Evolutionary conservation across 2,329 filamentous ascomycete species (phyloP), one percentile per base, ranked within the genome.

Genomic region (Fusarium citri): DNA sequence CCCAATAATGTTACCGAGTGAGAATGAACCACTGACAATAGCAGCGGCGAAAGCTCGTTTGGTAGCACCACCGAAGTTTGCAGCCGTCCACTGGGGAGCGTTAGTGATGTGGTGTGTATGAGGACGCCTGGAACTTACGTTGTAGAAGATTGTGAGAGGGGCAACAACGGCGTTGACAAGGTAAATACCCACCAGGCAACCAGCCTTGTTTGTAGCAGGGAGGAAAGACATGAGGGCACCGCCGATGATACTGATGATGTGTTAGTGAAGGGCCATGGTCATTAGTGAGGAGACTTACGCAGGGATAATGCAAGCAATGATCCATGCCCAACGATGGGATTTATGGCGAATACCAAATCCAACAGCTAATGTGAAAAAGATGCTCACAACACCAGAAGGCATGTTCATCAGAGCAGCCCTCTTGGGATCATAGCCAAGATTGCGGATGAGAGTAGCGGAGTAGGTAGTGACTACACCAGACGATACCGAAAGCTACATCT

Each of bases 1-100:
- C 0, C 86, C 86, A 64, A 88, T 87, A 58, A 88, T 85, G 74
- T 87, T 88, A 18, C 85, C 86, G 7, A 86, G 75, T 0, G 84
- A 84, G 74, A 87, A 87, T 20, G 82, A 82, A 26, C 83, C 83
- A 50, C 82, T 83, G 68, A 87, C 80, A 53, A 85, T 75, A 20
- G 84, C 83, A 12, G 82, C 80, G 5, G 84, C 84, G 53, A 85
- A 84, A 14, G 84, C 82, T 26, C 85, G 82, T 77, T 87, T 87
- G 7, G 85, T 87, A 23, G 82, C 81, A 8, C 85, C 85, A 8
- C 82, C 83, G 47, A 86, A 78, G 73, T 87, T 88, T 61, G 84
- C 83, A 6, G 84, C 80, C 5, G 83, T 84, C 79, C 82, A 85
- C 80, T 82, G 28, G 5, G 14, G 3, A 1, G 2, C n/a, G 11